These are phyloP conservation scores for Chaetothyriales sp. DNA, from an alignment of 2,329 filamentous ascomycete species.

Conservation along the genomic window DNA sequence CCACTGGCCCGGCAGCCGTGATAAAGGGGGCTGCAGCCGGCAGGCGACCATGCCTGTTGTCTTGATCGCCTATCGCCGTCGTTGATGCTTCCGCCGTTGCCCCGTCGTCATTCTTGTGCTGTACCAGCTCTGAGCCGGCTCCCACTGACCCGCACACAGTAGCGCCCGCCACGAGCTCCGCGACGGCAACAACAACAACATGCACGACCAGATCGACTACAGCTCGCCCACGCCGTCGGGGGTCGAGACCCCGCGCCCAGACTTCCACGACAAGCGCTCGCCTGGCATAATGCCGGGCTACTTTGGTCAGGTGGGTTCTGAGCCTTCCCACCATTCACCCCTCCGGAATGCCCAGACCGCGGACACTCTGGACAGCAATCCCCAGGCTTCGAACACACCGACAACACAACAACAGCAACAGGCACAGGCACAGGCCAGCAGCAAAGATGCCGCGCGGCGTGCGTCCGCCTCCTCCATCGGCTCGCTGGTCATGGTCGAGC, in stretches of 20 bases:
- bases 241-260: constrained; percentile 82
- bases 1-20: background rate
- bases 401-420: constrained; percentile 5
- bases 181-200: constrained; percentile 22
- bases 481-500: constrained; percentile 29
- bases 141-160: constrained; percentile 11
- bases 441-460: constrained; percentile 13
- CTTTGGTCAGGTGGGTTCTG: constrained; percentile 98
- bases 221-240: constrained; percentile 75
- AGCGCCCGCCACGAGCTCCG: constrained; percentile 21
- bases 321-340: constrained; percentile 44
- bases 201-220: constrained; percentile 42
- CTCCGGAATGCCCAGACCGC: constrained; percentile 26
- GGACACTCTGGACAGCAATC: constrained; percentile 15
- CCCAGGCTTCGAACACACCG: constrained; percentile 3
- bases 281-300: constrained; percentile 90
- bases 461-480: constrained; percentile 23
- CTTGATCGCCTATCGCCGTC: background rate
- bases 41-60: background rate
- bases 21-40: background rate
- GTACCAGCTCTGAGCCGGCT: background rate
- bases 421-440: constrained; percentile 16
- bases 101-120: background rate
- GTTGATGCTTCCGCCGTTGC: background rate
- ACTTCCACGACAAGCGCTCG: constrained; percentile 84